These are phyloP conservation scores for Phlegmacium glaucopus DNA, from an alignment of 768 basidiomycete species.

Conservation along the genomic window DNA sequence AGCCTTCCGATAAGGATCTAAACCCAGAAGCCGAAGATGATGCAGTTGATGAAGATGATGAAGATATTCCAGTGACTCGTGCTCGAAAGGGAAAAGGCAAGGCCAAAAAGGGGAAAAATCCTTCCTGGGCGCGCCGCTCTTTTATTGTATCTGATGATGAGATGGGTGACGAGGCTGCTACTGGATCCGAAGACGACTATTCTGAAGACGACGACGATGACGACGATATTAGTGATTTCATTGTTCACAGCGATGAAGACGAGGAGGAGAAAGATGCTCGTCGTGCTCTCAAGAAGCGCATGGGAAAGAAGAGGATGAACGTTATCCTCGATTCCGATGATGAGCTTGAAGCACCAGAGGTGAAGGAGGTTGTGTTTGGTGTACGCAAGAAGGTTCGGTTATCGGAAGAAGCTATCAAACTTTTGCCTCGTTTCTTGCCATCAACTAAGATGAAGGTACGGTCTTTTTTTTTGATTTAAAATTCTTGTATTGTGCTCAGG, in stretches of 20 bases:
- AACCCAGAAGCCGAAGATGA: constrained; percentile 13
- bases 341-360: constrained; percentile 36
- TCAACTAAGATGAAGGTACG: constrained; percentile 74
- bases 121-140: constrained; percentile 12
- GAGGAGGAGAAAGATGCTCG: constrained; percentile 50
- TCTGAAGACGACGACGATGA: constrained; percentile 38
- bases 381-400: constrained; percentile 21
- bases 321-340: constrained; percentile 45
- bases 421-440: constrained; percentile 56
- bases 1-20: constrained; percentile 51
- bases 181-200: constrained; percentile 24
- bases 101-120: constrained; percentile 26
- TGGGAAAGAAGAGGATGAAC: constrained; percentile 32
- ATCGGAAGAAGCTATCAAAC: constrained; percentile 33
- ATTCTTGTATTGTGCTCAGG: background rate
- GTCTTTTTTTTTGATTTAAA: background rate
- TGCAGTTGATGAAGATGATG: constrained; percentile 23
- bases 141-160: constrained; percentile 26
- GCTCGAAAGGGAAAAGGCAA: constrained; percentile 7
- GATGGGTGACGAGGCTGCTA: constrained; percentile 27
- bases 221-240: constrained; percentile 48
- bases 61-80: constrained; percentile 30
- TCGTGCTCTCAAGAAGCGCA: constrained; percentile 33
- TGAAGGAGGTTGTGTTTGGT: constrained; percentile 40
- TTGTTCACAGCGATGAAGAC: constrained; percentile 49